Conservation (phyloP, 305 asterid genomes). For the Fraxinus albicans region DNA sequence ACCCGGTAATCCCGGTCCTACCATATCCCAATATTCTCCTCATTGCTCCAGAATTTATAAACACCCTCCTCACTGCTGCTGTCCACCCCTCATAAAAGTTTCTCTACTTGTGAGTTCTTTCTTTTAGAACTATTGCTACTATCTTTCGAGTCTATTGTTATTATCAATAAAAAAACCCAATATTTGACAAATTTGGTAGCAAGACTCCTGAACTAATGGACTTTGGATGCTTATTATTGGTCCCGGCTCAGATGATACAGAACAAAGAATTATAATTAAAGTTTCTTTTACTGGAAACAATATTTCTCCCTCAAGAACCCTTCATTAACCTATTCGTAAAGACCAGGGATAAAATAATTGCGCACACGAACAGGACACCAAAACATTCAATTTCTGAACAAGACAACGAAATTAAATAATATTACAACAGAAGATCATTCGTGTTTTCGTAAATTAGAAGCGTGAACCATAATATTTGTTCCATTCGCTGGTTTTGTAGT, state of each 20-base stretch:
- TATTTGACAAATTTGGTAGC: conserved; percentile 35
- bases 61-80: conserved; percentile 60
- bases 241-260: conserved; percentile 23
- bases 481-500: not conserved
- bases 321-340: conserved; percentile 32
- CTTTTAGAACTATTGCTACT: conserved; percentile 28
- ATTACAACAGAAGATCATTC: not conserved
- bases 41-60: conserved; percentile 74
- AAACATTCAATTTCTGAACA: not conserved
- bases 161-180: conserved; percentile 30
- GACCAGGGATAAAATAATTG: not conserved
- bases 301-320: conserved; percentile 22
- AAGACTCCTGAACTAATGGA: conserved; percentile 35
- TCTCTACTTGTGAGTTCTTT: conserved; percentile 41
- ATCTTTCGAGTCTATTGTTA: conserved; percentile 33
- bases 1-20: conserved; percentile 46
- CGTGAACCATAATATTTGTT: not conserved
- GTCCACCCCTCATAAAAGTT: conserved; percentile 51
- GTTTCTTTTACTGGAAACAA: conserved; percentile 9
- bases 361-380: not conserved
- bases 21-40: conserved; percentile 71
- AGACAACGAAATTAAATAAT: not conserved
- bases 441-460: not conserved
- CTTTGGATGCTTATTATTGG: not conserved
- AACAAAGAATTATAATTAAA: conserved; percentile 19